Evolutionary conservation across 805 yeast species (phyloP), one percentile per base, ranked within the genome.

Genomic region (Nakazawaea ishiwadae): DNA sequence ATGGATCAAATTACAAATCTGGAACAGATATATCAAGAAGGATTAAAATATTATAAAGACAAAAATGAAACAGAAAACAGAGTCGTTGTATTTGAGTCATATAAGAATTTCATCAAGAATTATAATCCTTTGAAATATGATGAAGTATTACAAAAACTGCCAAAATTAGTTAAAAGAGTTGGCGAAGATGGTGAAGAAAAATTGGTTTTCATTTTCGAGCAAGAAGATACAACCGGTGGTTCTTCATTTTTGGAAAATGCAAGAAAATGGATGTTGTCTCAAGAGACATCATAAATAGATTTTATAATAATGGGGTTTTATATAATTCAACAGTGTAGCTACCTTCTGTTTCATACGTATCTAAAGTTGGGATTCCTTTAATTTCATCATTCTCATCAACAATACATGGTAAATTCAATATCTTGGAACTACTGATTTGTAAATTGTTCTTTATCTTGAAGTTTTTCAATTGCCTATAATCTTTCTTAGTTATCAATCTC

Each of bases 201-300:
- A 45, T 87, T 80, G 50, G 68, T 68, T 48, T 52, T 67, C 39
- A 89, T 79, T 42, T 83, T 79, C 56, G 60, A 73, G 4, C 87
- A 84, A 51, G 86, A 90, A 1, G 85, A 81, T 34, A 51, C 86
- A 90, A 1, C 84, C 81, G 33, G 85, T 80, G 49, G 49, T 19
- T 36, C 31, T 45, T 28, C 60, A 51, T 69, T 69, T 42, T 59
- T 69, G 58, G 66, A 63, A 42, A 68, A 67, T 47, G 75, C 75
- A 4, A 58, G 55, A 47, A 62, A 63, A 47, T 68, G 66, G 65
- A 23, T 41, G 44, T n/a, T 28, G 23, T 11, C 12, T 5, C 43
- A 33, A 32, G 18, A 23, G 10, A 19, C 11, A 15, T 18, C 9
- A 32, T 4, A 12, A 16, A 8, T 27, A 28, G 32, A 14, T 17